Base-by-base conservation (phyloP, 352 stramenopile species). In the Pythium periplocum region DNA sequence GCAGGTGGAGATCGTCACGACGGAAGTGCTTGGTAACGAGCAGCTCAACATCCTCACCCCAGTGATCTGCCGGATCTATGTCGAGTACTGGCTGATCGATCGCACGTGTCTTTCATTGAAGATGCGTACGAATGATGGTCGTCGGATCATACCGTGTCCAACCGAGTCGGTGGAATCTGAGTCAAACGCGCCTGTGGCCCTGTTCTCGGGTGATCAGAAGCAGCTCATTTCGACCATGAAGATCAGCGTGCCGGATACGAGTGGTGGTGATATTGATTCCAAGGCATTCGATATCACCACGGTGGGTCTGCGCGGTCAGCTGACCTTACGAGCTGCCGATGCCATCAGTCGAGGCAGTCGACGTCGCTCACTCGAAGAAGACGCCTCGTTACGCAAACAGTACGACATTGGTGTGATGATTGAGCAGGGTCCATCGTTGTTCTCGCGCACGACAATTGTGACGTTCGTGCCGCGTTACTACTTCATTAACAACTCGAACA, bases 391-490 rank as follows among this genome's bases (percentile, higher is more conserved):
- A n/a, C 74, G 81, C 42, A 86, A 87, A 55, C 77, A 92, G 63
- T 90, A 79, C 50, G 83, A 91, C 39, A 84, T 93, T 47, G 83
- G 83, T n/a, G 78, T 93, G 7, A 88, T 88, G 68, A 87, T 93
- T 26, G 83, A 93, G 46, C 81, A 91, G 68, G 83, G 78, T 0
- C 83, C 83, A 1, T 72, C 74, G 11, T 82, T 82, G 33, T 93
- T 93, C 52, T 86, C 77, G 1, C 66, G 81, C 30, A 89, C 83
- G 1, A 86, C 78, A 12, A 73, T 93, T 5, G 78, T 93, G 17
- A 90, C 83, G 0, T 77, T 93, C 9, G 80, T 90, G 34, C 78
- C 78, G 4, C 74, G 83, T n/a, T 91, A 86, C 48, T 87, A 90
- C 56, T 75, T 93, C 33, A 75, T 90, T 39, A 93, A 93, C 57